Evolutionary conservation across 352 stramenopile genomes (phyloP).

Genomic region (Pythium sukuiense): DNA sequence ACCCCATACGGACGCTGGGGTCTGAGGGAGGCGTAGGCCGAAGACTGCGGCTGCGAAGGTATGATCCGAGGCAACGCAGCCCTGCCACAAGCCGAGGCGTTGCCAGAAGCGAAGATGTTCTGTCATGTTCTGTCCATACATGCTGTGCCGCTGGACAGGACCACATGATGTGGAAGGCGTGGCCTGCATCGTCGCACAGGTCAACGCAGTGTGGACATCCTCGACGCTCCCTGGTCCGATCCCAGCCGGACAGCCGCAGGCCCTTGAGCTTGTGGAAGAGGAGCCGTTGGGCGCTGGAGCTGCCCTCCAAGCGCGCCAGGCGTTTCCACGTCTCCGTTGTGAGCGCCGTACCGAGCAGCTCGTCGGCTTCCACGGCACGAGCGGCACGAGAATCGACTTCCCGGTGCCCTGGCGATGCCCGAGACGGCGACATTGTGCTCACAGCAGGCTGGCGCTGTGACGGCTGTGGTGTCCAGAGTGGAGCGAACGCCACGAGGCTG

Average conservation of each 20-base stretch:
- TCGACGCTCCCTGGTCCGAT: neutral
- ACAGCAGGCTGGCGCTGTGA: neutral
- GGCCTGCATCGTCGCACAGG: neutral
- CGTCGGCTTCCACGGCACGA: neutral
- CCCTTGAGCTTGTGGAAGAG: conserved; percentile 1
- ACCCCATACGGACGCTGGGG: neutral
- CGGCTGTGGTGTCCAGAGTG: neutral
- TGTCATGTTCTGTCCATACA: conserved; percentile 1
- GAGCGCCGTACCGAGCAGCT: neutral
- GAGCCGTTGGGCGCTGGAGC: neutral
- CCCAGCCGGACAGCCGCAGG: neutral
- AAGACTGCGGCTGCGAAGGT: neutral
- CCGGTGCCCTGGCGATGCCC: too few relatives aligned
- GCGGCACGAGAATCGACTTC: neutral
- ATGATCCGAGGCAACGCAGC: too few relatives aligned
- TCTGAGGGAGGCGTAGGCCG: neutral
- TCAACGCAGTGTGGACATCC: conserved; percentile 7
- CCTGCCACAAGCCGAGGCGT: neutral
- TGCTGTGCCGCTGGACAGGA: neutral
- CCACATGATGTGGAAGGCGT: conserved; percentile 15
- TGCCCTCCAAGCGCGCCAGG: neutral
- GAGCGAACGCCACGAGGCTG: neutral
- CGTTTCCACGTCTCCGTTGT: neutral
- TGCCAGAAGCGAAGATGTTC: neutral
- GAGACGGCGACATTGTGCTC: too few relatives aligned